Base-by-base conservation (phyloP, 306 rosid genomes). In the Amphicarpaea edgeworthii region DNA sequence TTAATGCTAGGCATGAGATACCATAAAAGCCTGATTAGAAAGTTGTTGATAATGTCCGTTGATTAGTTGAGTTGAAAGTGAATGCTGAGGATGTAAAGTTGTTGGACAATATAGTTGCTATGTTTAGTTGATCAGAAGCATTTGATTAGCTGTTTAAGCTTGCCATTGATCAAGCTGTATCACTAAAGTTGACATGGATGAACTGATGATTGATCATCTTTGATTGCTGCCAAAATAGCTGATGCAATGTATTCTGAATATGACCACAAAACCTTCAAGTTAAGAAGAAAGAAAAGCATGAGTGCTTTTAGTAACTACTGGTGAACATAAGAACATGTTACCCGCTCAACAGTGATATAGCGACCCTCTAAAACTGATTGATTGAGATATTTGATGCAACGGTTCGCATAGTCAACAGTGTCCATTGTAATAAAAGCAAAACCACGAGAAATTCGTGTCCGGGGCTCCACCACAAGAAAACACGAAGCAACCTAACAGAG, bases 151-250 rank as follows among this genome's bases (percentile, higher is more conserved):
- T 83, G 97, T 90, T 95, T 84, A 92, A 88, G 93, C 91, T 89
- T 85, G 96, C 87, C 93, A 92, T 81, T 92, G 96, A 95, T 90
- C 93, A 95, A 87, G 93, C 86, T 85, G 99, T 92, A 89, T 92
- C 95, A 90, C 85, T 89, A 89, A 90, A 92, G 97, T 90, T 90
- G 96, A 90, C 75, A 92, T 86, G 93, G 93, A 86, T 95, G 93
- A 89, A 92, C 93, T 81, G 95, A 81, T 90, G 97, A 88, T 92
- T 81, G 95, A 81, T 90, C 98, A 88, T 92, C 97, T 90, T 89
- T 88, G 99, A 84, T 90, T 88, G 96, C 92, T 90, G 99, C 98
- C 99, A 96, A 90, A 86, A 86, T 81, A 89, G 93, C 93, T 89
- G 96, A 92, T 81, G 83, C 89, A 92, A 92, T 81, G 96, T 76